phyloP scores from a whole-genome alignment of 2,329 filamentous ascomycete genomes.

The Cladosporium sp. region DNA sequence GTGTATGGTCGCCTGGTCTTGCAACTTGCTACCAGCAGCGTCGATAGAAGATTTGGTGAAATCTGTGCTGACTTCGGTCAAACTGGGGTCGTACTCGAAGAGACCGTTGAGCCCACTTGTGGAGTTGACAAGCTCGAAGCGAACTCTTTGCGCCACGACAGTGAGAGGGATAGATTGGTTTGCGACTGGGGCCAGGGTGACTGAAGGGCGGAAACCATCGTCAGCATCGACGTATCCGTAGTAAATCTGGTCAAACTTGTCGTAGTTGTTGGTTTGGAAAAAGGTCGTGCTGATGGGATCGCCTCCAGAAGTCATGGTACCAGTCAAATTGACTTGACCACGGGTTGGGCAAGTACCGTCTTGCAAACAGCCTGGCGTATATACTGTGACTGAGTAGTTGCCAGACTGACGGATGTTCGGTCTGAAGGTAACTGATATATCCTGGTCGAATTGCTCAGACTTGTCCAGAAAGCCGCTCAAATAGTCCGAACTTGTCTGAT shows the following conservation, averaged over 20 bases:
- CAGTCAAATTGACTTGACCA: slow-evolving; percentile 78
- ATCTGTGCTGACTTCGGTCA: slow-evolving; percentile 56
- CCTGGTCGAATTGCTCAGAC: slow-evolving; percentile 40
- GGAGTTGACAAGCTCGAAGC: slow-evolving; percentile 69
- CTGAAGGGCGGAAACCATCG: slow-evolving; percentile 68
- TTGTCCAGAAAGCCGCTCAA: slow-evolving; percentile 63
- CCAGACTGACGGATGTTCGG: slow-evolving; percentile 85
- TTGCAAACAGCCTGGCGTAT: slow-evolving; percentile 83
- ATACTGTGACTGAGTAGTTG: slow-evolving; percentile 86
- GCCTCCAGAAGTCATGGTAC: slow-evolving; percentile 53
- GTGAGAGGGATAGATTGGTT: slow-evolving; percentile 64
- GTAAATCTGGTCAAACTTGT: slow-evolving; percentile 94
- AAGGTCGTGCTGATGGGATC: slow-evolving; percentile 58
- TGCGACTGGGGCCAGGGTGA: slow-evolving; percentile 69
- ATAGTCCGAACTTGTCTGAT: slow-evolving; percentile 70
- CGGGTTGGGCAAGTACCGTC: slow-evolving; percentile 72
- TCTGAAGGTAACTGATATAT: slow-evolving; percentile 68
- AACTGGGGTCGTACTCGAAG: slow-evolving; percentile 77
- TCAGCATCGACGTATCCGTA: slow-evolving; percentile 77
- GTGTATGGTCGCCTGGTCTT: slow-evolving; percentile 63
- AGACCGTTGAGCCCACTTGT: slow-evolving; percentile 82
- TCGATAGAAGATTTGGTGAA: slow-evolving; percentile 72
- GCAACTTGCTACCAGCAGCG: slow-evolving; percentile 67
- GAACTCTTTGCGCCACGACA: slow-evolving; percentile 84
- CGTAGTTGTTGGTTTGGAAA: slow-evolving; percentile 89